Base-by-base conservation (phyloP, 1,284 basidiomycete genomes). In the Puccinia coronata region DNA sequence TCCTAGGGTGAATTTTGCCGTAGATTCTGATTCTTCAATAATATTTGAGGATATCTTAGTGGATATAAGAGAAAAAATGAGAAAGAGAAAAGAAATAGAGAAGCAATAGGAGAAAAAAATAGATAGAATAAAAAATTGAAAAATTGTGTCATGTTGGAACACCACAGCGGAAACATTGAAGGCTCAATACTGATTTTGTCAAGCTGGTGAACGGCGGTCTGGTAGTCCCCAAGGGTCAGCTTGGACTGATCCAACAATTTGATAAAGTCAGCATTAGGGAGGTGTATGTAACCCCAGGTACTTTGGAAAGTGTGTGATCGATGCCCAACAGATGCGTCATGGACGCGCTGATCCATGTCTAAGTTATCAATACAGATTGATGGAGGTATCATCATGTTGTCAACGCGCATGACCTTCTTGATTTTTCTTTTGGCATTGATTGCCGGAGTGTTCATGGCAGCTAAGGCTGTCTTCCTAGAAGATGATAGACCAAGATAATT, bases 331-430 rank as follows among this genome's bases (percentile, higher is more conserved):
- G n/a, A n/a, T n/a, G n/a, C n/a, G n/a, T n/a, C n/a, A n/a, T n/a
- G n/a, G n/a, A n/a, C n/a, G n/a, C n/a, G n/a, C 34, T 61, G n/a
- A 3, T 28, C 59, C 25, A 61, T 61, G 25, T 61, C 59, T 16
- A 61, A 31, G 25, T 61, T 61, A 36, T 61, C 59, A 31, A 61
- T 61, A 31, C 59, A n/a, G n/a, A n/a, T n/a, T n/a, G n/a, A 61
- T 28, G 34, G 9, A 16, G 28, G 6, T 25, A 28, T 18, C 8
- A 18, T n/a, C 23, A 67, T 36, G 28, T 28, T 28, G 34, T 14
- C 14, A 6, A 25, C 4, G 3, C 12, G 20, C 63, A 67, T 67
- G 1, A 4, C 63, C 34, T 14, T 12, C 28, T 43, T 41, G 9
- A 67, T 14, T 1, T 23, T 67, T 14, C 1, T 2, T 23, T 41